These are phyloP conservation scores for Globisporangium orthogonon DNA, from an alignment of 352 stramenopile species.

Conservation along the genomic window DNA sequence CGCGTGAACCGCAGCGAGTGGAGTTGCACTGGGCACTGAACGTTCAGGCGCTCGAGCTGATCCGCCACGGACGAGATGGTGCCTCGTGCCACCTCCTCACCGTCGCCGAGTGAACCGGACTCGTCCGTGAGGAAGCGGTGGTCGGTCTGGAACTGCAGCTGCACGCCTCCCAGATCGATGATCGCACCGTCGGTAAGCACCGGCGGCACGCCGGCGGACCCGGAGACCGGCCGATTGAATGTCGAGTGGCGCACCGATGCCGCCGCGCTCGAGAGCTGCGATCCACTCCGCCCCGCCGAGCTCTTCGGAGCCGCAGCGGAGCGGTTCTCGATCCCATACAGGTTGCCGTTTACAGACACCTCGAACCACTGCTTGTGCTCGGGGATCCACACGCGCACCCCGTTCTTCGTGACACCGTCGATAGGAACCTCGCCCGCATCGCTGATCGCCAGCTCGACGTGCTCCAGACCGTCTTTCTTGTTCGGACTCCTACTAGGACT, in stretches of 20 bases:
- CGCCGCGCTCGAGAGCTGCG: conserved; percentile 8
- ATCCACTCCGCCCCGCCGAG: too few species aligned
- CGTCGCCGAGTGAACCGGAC: conserved; percentile 21
- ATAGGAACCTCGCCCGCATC: conserved; percentile 37
- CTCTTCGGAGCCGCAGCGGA: conserved; percentile 14
- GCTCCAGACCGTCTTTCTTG: conserved; percentile 21
- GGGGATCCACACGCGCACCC: conserved; percentile 70
- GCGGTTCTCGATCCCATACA: conserved; percentile 60
- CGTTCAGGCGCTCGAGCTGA: conserved; percentile 62
- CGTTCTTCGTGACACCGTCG: conserved; percentile 79
- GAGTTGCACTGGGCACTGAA: conserved; percentile 77
- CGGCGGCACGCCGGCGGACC: conserved; percentile 25
- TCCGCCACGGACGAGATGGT: conserved; percentile 42
- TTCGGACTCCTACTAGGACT: not conserved
- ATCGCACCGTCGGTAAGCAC: conserved; percentile 65
- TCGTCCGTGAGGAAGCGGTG: conserved; percentile 15
- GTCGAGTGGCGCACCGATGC: conserved; percentile 41
- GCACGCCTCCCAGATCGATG: conserved; percentile 71
- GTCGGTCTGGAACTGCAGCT: conserved; percentile 64
- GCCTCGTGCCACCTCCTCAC: conserved; percentile 2
- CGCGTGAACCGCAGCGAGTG: conserved; percentile 55
- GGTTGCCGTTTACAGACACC: conserved; percentile 70
- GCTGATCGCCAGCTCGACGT: conserved; percentile 33
- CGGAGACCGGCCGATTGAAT: conserved; percentile 55
- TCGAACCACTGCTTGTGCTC: conserved; percentile 72